Conservation (phyloP, 139 green algal genomes). For the Trebouxia sp. region DNA sequence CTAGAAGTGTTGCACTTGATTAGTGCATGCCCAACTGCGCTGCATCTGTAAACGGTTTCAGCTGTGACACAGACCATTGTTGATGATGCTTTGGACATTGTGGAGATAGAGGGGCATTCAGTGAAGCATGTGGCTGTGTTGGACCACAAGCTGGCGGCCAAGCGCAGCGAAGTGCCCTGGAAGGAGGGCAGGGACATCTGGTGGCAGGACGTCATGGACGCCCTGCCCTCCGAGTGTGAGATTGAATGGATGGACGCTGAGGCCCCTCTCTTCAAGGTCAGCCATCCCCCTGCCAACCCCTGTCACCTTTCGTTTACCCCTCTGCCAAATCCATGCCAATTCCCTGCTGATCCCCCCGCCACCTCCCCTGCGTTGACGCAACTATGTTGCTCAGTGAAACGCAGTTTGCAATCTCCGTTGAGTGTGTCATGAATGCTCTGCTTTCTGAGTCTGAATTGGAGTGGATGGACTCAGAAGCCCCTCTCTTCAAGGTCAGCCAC, state of each 20-base stretch:
- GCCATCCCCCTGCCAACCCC: too few relatives aligned
- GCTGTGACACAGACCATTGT: conserved; percentile 71
- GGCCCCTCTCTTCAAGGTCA: conserved; percentile 83
- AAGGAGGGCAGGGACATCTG: conserved; percentile 74
- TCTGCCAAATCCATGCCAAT: not conserved
- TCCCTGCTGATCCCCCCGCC: too few relatives aligned
- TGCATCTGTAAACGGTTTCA: too few relatives aligned
- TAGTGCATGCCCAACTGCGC: too few relatives aligned
- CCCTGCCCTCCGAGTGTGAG: conserved; percentile 62
- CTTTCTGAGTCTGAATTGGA: conserved; percentile 67
- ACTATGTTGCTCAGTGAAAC: too few relatives aligned
- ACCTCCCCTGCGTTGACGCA: too few relatives aligned
- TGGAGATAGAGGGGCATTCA: conserved; percentile 16
- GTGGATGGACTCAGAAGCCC: conserved; percentile 91
- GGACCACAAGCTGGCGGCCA: conserved; percentile 72
- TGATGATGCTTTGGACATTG: conserved; percentile 62
- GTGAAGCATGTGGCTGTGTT: conserved; percentile 71
- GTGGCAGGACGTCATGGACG: conserved; percentile 77
- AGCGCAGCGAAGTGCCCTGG: conserved; percentile 49
- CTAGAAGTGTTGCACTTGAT: too few relatives aligned
- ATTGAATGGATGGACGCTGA: conserved; percentile 91
- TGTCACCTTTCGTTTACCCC: too few relatives aligned
- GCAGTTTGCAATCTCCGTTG: too few relatives aligned
- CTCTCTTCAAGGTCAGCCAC: conserved; percentile 83
- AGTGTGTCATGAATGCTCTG: conserved; percentile 61